phyloP scores from a whole-genome alignment of 805 yeast species.

The Jamesozyma jinghongensis region DNA sequence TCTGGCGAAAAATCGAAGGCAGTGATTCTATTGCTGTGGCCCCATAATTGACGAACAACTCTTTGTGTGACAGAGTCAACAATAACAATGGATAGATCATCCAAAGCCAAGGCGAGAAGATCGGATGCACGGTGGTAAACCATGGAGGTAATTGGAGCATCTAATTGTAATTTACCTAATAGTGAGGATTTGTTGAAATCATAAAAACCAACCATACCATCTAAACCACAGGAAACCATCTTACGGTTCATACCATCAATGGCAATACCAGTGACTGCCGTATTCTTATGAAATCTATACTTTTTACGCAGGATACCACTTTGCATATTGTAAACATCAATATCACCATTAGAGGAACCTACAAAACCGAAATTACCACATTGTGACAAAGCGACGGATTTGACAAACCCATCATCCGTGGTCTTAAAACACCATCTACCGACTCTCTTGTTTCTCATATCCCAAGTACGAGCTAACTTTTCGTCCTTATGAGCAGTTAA shows the following conservation, averaged over 20 bases:
- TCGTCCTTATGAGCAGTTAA: conserved; percentile 83
- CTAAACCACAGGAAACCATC: conserved; percentile 81
- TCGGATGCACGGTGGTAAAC: conserved; percentile 77
- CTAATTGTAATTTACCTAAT: conserved; percentile 57
- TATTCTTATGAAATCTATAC: conserved; percentile 59
- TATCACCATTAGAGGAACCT: conserved; percentile 80
- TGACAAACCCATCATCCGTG: conserved; percentile 68
- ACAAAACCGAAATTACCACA: conserved; percentile 95
- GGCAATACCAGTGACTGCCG: conserved; percentile 84
- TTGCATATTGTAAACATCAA: conserved; percentile 82
- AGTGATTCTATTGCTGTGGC: conserved; percentile 84
- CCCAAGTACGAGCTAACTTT: conserved; percentile 85
- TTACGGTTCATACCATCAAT: conserved; percentile 84
- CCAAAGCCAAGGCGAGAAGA: conserved; percentile 74
- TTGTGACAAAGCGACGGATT: conserved; percentile 68
- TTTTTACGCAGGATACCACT: conserved; percentile 75
- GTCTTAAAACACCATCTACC: conserved; percentile 67
- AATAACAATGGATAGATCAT: conserved; percentile 75
- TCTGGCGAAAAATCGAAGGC: conserved; percentile 85
- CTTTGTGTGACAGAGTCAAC: conserved; percentile 74
- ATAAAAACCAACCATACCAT: conserved; percentile 81
- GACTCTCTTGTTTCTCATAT: conserved; percentile 63
- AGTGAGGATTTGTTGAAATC: conserved; percentile 67
- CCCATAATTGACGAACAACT: conserved; percentile 78
- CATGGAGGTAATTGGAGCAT: conserved; percentile 70